Base-by-base conservation (phyloP, 2,329 filamentous ascomycete genomes). In the Hortaea sp. region DNA sequence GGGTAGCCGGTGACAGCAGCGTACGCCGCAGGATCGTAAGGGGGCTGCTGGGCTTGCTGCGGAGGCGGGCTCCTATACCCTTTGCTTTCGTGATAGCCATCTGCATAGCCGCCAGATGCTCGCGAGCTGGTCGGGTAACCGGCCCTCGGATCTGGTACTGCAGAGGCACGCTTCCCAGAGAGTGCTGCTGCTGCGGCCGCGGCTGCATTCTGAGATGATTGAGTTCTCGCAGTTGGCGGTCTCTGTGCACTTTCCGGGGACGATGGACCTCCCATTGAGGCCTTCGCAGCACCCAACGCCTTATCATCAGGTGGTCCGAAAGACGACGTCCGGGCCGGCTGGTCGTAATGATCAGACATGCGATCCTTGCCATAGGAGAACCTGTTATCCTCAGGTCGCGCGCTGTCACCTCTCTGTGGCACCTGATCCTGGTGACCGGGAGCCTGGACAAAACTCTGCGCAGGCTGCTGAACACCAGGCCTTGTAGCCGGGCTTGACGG, bases 21-120 rank as follows among this genome's bases (percentile, higher is more conserved):
- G 63, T 89, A 92, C 52, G 83, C 82, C 27, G 79, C 79, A 29
- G 86, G 86, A 62, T 92, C 86, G 63, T 92, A 92, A 55, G 79
- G 79, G 37, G 79, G 72, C 41, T 66, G 68, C 47, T 68, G 71
- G 43, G 66, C 61, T 44, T 68, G 67, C 20, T 63, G 54, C 46
- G 57, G 54, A 55, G 57, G 44, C 12, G 48, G 47, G 38, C 41
- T 20, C 11, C 42, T 6, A 34, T 50, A 47, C 29, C 48, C 50
- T 42, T 58, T 57, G 48, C 56, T 56, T 42, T 55, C 57, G 29
- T 52, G 48, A 43, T 63, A 62, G 5, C 69, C 57, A 62, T 67
- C 61, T 42, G 56, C 55, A 53, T 63, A 57, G 29, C 58, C 50
- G 13, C 53, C 52, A 6, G 56, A 54, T 20, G 51, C 47, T 39